Base-by-base conservation (phyloP, 257 asterid genomes). In the Coffea eugenioides region DNA sequence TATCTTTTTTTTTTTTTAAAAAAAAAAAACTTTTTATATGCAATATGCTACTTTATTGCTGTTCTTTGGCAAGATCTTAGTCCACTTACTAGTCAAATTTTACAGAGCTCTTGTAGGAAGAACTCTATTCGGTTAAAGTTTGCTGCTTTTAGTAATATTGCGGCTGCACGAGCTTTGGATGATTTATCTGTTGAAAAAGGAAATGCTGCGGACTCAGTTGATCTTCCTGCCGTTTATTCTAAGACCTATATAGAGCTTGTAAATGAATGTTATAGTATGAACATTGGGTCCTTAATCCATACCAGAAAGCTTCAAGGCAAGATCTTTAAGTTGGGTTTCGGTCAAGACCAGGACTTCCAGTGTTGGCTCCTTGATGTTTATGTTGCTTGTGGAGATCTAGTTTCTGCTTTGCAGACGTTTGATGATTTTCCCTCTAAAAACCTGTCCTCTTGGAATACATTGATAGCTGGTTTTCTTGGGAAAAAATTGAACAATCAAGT, bases 361-460 rank as follows among this genome's bases (percentile, higher is more conserved):
- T 41, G 18, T 59, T 48, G 71, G 75, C 74, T 85, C 74, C 76
- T 84, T 54, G 83, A 85, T 80, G 56, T 45, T 77, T 83, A 82
- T 90, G 82, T 69, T 65, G 80, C 83, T 70, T 51, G 52, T 73
- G 91, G 83, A 65, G 88, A 89, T 48, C 74, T 82, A 73, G 74
- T 68, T 65, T 72, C 81, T 82, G 87, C 78, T 59, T 77, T 86
- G 3, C 84, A 69, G 82, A 71, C 41, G 67, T 78, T 77, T n/a
- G 85, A 83, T 79, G 87, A 74, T 82, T 61, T 79, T 49, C 81
- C 89, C 34, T 75, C 70, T 79, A 82, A 39, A 76, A 81, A 83
- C 77, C 83, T 56, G 71, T 46, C 87, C 72, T 80, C 79, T n/a
- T 82, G 84, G 82, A 86, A 87, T 21, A 83, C 80, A 78, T 75